Conservation (phyloP, 2,329 filamentous ascomycete species). For the Hypocrella siamensis region DNA sequence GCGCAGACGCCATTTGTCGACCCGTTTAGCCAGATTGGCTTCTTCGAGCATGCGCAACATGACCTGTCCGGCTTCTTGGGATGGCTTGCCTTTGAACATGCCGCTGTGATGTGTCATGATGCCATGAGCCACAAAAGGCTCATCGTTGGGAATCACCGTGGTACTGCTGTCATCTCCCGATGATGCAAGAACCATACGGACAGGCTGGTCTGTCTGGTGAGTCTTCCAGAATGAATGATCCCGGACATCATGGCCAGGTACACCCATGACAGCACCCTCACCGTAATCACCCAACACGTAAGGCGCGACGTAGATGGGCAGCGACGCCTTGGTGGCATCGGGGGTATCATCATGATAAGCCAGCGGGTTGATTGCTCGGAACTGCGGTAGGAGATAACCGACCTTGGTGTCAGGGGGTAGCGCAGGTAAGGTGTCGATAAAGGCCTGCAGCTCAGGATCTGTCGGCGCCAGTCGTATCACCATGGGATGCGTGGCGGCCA, state of each 20-base stretch:
- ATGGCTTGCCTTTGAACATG: constrained; percentile 46
- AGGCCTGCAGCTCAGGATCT: constrained; percentile 48
- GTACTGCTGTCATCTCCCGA: constrained; percentile 33
- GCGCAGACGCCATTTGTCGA: constrained; percentile 63
- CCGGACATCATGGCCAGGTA: constrained; percentile 67
- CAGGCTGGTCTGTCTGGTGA: constrained; percentile 43
- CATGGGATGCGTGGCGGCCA: constrained; percentile 58
- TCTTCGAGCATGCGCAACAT: constrained; percentile 42
- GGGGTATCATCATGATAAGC: constrained; percentile 35
- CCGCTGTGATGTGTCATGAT: constrained; percentile 52
- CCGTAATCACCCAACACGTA: constrained; percentile 80
- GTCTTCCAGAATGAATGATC: constrained; percentile 70
- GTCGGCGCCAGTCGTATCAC: constrained; percentile 43
- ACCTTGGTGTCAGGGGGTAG: constrained; percentile 41
- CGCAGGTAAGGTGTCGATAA: constrained; percentile 46
- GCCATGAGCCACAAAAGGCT: constrained; percentile 51
- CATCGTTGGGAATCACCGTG: constrained; percentile 26
- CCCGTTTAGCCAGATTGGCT: constrained; percentile 41
- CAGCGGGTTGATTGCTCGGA: constrained; percentile 52
- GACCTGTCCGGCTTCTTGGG: constrained; percentile 42
- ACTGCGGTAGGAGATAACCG: constrained; percentile 49
- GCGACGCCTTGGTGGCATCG: constrained; percentile 32
- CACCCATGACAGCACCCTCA: constrained; percentile 81
- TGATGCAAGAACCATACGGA: constrained; percentile 46
- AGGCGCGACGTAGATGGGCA: constrained; percentile 69